Percentiles rank a stretch among this genome's conserved stretches.
phyloP scores from a whole-genome alignment of 192 early-diverging fungal genomes.

The Coemansia sp. region DNA sequence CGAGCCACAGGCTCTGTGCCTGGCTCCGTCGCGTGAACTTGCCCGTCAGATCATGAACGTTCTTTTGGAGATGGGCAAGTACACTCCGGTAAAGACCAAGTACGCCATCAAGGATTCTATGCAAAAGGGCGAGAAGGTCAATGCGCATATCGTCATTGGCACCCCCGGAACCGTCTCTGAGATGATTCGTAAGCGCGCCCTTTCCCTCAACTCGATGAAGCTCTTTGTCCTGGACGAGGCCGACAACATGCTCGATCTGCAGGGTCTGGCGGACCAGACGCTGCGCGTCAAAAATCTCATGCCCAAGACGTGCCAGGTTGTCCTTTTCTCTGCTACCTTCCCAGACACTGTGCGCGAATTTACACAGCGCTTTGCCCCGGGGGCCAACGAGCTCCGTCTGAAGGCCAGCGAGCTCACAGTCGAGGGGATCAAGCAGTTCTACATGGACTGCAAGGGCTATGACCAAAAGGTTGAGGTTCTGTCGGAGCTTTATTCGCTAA shows the following conservation, averaged over 20 bases:
- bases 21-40: conserved; percentile 92
- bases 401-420: conserved; percentile 89
- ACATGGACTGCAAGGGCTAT: conserved; percentile 85
- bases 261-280: conserved; percentile 84
- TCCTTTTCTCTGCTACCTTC: conserved; percentile 97
- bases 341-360: conserved; percentile 73
- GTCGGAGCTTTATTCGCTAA: conserved; percentile 69
- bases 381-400: conserved; percentile 84
- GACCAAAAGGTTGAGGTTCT: conserved; percentile 81
- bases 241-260: conserved; percentile 95
- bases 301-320: conserved; percentile 75
- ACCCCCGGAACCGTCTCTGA: conserved; percentile 92
- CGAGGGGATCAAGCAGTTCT: conserved; percentile 93
- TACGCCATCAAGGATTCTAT: conserved; percentile 79
- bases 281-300: conserved; percentile 76
- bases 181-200: conserved; percentile 62
- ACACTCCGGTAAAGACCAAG: conserved; percentile 69
- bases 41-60: conserved; percentile 94
- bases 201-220: conserved; percentile 64
- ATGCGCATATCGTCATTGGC: conserved; percentile 84
- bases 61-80: conserved; percentile 88
- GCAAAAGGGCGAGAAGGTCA: conserved; percentile 60
- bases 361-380: conserved; percentile 77
- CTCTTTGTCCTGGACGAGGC: conserved; percentile 97
- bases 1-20: conserved; percentile 79